Evolutionary conservation across 305 asterid genomes (phyloP).

Genomic region (Plantago rigida): DNA sequence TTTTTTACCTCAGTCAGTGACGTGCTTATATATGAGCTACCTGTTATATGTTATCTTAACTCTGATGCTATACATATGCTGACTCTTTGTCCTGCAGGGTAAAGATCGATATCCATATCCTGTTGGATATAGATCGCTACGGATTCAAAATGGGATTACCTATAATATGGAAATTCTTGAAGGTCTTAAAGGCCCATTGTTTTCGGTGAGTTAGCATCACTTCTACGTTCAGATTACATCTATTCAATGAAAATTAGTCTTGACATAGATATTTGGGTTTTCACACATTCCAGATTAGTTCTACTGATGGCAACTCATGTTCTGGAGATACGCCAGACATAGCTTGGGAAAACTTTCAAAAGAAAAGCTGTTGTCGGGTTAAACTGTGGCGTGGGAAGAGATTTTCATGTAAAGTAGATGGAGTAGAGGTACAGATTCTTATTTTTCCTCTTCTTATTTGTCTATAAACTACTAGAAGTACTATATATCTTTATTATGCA

Average conservation of each 20-base stretch:
- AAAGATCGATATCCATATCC: constrained; percentile 94
- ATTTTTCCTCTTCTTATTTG: background rate
- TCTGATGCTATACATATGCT: constrained; percentile 15
- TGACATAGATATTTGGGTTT: constrained; percentile 24
- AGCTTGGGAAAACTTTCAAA: constrained; percentile 80
- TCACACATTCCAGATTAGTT: constrained; percentile 47
- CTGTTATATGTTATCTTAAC: constrained; percentile 11
- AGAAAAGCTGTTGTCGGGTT: constrained; percentile 47
- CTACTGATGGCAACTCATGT: constrained; percentile 68
- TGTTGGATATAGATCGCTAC: constrained; percentile 63
- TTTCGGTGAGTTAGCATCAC: constrained; percentile 42
- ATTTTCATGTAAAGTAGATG: constrained; percentile 75
- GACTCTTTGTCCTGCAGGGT: constrained; percentile 45
- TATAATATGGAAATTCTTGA: constrained; percentile 73
- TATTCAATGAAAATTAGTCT: constrained; percentile 9
- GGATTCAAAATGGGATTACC: constrained; percentile 59
- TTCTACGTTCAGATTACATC: constrained; percentile 19
- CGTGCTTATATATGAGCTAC: constrained; percentile 6
- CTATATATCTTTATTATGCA: too few relatives aligned
- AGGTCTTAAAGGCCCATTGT: constrained; percentile 84
- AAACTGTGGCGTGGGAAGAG: constrained; percentile 75
- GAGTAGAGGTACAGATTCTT: constrained; percentile 55
- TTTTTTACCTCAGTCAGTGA: background rate
- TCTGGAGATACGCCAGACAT: constrained; percentile 87
- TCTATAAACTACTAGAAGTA: too few relatives aligned